phyloP scores from a whole-genome alignment of 2,329 filamentous ascomycete species.

The Fusarium tricinctum region DNA sequence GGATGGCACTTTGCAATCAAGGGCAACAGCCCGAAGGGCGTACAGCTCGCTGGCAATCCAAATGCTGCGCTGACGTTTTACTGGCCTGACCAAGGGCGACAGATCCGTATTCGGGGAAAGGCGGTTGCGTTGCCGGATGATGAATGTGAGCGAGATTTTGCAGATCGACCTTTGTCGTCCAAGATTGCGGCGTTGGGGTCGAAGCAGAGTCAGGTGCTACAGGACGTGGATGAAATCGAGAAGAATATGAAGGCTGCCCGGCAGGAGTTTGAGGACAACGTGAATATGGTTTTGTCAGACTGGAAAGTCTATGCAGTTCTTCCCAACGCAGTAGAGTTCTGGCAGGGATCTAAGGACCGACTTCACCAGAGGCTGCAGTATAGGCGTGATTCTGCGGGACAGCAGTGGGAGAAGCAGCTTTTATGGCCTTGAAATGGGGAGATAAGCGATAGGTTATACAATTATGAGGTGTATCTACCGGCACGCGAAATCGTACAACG shows the following conservation, averaged over 20 bases:
- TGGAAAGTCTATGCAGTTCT: conserved; percentile 22
- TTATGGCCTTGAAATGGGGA: neutral
- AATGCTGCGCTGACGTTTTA: conserved; percentile 20
- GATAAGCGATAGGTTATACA: too few relatives aligned
- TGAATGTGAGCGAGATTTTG: conserved; percentile 16
- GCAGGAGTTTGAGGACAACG: neutral
- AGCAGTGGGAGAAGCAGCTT: neutral
- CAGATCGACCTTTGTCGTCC: conserved; percentile 9
- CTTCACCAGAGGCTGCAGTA: conserved; percentile 15
- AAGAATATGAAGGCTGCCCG: neutral
- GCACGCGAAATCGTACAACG: too few relatives aligned
- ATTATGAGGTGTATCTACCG: too few relatives aligned
- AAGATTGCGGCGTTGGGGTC: conserved; percentile 16
- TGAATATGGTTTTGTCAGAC: neutral
- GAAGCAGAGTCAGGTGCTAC: conserved; percentile 18
- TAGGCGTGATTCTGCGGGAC: neutral
- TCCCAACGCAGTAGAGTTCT: conserved; percentile 8
- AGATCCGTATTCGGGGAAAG: neutral
- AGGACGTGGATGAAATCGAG: neutral
- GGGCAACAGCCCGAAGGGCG: conserved; percentile 8
- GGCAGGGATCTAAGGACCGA: conserved; percentile 23
- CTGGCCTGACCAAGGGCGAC: conserved; percentile 18
- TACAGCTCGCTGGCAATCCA: conserved; percentile 1
- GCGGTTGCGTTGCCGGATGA: neutral
- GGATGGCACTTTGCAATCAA: conserved; percentile 30